Base-by-base conservation (phyloP, 441 rosid genomes). In the Cnidoscolus chayamansa region DNA sequence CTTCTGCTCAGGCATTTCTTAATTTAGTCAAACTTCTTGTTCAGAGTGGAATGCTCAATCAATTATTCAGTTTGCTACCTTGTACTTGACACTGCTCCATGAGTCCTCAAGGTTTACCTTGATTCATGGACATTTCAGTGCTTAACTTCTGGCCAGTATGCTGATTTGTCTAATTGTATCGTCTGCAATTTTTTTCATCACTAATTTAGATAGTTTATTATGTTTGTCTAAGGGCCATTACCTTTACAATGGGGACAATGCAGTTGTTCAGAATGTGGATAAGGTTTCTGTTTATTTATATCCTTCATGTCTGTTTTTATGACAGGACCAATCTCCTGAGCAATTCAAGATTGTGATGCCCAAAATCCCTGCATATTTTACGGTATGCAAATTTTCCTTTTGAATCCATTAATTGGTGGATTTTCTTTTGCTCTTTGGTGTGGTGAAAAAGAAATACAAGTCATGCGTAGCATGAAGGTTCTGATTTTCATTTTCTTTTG, bases 351-450 rank as follows among this genome's bases (percentile, higher is more conserved):
- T 96, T 71, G 74, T 78, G 62, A 90, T 96, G 80, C 91, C 89
- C 32, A 90, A 84, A 84, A 90, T 96, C 78, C 97, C 97, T 78
- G 94, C 96, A 35, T 96, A 96, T 86, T 96, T 96, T 78, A 93
- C 99, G 82, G 99, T 96, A 93, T 57, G 77, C 30, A 59, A 73
- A 69, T 68, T 62, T 70, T 67, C 65, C 43, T 48, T 72, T 59
- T 17, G 31, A 15, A 51, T 31, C 25, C 40, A 0, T 13, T 40
- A 51, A 10, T 7, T 20, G 17, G 7, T 13, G 45, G 37, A 43
- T 10, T 51, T 59, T 62, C n/a, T 43, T 50, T 67, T 16, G 55
- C 47, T 31, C 11, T 48, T 68, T n/a, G 48, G 1, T 6, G 2
- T 62, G 64, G 10, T 57, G 31, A 37, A 47, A 31, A 60, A 47